Percentiles rank a stretch among this genome's conserved stretches.
Evolutionary conservation across 2,329 filamentous ascomycete species (phyloP).

Genomic region (Epichloe scottii): DNA sequence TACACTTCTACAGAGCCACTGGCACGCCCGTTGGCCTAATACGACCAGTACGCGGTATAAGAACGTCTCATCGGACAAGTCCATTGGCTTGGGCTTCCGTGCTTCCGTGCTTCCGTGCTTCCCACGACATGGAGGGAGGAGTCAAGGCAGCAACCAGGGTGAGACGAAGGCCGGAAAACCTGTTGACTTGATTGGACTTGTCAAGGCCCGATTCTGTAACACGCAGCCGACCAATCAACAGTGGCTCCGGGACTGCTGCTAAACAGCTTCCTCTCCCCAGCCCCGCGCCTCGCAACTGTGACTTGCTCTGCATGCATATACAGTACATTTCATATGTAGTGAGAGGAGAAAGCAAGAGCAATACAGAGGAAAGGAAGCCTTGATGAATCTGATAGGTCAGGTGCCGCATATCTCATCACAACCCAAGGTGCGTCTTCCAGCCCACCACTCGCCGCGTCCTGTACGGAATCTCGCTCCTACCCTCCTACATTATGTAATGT

Average conservation of each 20-base stretch:
- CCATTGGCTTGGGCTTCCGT: background rate
- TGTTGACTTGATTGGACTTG: background rate
- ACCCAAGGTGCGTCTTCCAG: background rate
- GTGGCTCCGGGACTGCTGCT: background rate
- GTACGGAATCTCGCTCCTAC: too few relatives aligned
- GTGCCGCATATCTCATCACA: background rate
- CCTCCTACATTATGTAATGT: too few relatives aligned
- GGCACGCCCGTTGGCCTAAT: background rate
- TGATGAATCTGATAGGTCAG: background rate
- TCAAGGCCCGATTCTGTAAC: conserved; percentile 3
- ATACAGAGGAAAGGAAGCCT: background rate
- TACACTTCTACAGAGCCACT: background rate
- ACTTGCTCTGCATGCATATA: background rate
- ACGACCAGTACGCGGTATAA: background rate
- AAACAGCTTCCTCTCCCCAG: conserved; percentile 1
- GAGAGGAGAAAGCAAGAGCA: background rate
- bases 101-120: background rate
- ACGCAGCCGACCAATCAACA: background rate
- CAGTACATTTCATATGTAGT: background rate
- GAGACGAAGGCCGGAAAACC: background rate
- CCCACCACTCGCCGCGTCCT: background rate
- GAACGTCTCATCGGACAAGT: background rate
- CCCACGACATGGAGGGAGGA: background rate
- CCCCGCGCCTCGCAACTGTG: background rate
- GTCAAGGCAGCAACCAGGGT: background rate